Conservation (phyloP, 495 filamentous ascomycete genomes). For the Aspergillus sparsus region DNA sequence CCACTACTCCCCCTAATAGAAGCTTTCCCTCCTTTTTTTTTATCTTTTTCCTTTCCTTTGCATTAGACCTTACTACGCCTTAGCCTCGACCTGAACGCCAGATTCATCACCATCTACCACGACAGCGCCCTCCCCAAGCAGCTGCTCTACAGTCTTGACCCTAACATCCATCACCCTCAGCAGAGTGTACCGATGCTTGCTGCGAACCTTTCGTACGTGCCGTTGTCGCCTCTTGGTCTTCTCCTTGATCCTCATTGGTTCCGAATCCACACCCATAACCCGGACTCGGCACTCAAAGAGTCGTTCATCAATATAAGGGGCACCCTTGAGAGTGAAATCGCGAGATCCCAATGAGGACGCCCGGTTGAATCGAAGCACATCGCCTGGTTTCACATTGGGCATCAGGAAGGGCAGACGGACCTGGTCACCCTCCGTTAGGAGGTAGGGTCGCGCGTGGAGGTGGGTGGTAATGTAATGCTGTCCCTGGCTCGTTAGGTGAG, state of each 20-base stretch:
- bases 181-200: conserved; percentile 88
- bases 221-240: conserved; percentile 92
- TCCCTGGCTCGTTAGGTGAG: conserved; percentile 73
- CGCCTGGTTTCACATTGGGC: conserved; percentile 77
- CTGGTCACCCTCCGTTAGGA: conserved; percentile 81
- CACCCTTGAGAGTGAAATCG: conserved; percentile 84
- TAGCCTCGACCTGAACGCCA: conserved; percentile 27
- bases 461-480: conserved; percentile 84
- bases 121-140: conserved; percentile 46
- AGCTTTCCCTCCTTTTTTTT: too few species aligned
- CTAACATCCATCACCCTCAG: conserved; percentile 79
- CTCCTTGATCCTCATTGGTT: conserved; percentile 82
- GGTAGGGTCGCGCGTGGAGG: conserved; percentile 86
- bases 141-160: conserved; percentile 63
- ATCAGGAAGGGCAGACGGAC: conserved; percentile 95
- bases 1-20: too few species aligned
- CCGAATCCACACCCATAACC: conserved; percentile 82
- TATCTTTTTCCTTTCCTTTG: too few species aligned
- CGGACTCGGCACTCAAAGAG: conserved; percentile 82
- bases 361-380: conserved; percentile 81
- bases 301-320: conserved; percentile 73
- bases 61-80: not conserved
- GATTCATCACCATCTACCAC: conserved; percentile 37
- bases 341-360: conserved; percentile 77
- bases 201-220: conserved; percentile 68